Base-by-base conservation (phyloP, 163 green algal genomes). In the Chlorella variabilis region DNA sequence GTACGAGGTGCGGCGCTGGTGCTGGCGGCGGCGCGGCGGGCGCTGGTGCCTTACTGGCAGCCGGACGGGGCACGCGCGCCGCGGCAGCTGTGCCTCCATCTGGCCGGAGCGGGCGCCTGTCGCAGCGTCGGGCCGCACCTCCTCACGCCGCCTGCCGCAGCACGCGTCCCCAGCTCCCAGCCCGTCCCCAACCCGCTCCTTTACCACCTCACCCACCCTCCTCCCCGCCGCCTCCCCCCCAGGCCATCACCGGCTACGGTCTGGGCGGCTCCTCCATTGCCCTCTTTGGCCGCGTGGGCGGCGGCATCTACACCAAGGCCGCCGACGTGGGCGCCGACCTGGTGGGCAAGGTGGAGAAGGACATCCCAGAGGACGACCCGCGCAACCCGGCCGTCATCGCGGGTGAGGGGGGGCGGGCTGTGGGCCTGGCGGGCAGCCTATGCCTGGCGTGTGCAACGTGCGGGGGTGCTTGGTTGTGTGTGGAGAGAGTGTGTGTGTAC, bases 291-390 rank as follows among this genome's bases (percentile, higher is more conserved):
- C 95, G 96, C 78, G 96, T 99, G 9, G 97, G 93, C 63, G 97
- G 97, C 76, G 97, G 77, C 77, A 83, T 98, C 86, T 98, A 98
- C 94, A 98, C 95, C 84, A 98, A 98, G 92, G 97, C 97, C 70
- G 97, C 97, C 78, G 97, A 99, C 78, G 97, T 99, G 34, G 97
- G 97, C 49, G 97, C 97, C 80, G 97, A 99, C 80, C 93, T 99
- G 38, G 97, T 98, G 39, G 97, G 97, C 86, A 99, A 99, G 92
- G 88, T 99, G 8, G 97, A 99, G 91, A 96, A 97, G 90, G 93
- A 97, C 88, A 99, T 99, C 83, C 97, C 96, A 23, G 96, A 99
- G 91, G 96, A 99, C 75, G 96, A 99, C 90, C 95, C 96, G 11
- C 89, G 96, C 78, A 98, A 99, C 93, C 95, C 94, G 34, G 94